phyloP scores from a whole-genome alignment of 495 filamentous ascomycete genomes.

The Letharia lupina region DNA sequence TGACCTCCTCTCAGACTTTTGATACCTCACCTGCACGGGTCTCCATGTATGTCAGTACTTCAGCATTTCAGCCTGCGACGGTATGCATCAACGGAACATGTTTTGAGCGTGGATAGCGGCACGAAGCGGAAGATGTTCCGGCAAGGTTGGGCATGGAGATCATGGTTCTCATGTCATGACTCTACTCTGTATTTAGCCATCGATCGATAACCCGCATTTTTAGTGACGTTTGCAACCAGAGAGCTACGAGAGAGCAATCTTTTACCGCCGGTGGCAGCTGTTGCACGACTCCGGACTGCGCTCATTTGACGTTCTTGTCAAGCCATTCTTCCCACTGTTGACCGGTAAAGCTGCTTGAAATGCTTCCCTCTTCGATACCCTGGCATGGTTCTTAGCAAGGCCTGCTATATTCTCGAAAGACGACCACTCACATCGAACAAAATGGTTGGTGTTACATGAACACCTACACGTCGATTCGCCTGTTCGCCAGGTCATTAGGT shows the following conservation, averaged over 20 bases:
- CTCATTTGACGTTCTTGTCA: slow-evolving; percentile 52
- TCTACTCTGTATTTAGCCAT: slow-evolving; percentile 22
- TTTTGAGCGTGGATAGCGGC: slow-evolving; percentile 16
- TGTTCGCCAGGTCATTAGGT: slow-evolving; percentile 21
- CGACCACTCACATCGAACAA: slow-evolving; percentile 57
- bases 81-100: slow-evolving; percentile 11
- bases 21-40: neutral
- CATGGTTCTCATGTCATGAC: slow-evolving; percentile 8
- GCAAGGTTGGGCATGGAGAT: slow-evolving; percentile 10
- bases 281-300: neutral
- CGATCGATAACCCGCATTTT: slow-evolving; percentile 2
- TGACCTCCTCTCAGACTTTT: neutral
- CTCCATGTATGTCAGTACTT: slow-evolving; percentile 9
- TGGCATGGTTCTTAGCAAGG: slow-evolving; percentile 23
- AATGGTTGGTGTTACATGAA: slow-evolving; percentile 86
- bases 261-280: neutral
- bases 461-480: slow-evolving; percentile 60
- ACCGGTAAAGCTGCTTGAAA: slow-evolving; percentile 66
- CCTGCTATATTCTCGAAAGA: neutral
- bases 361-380: slow-evolving; percentile 69
- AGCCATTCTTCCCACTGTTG: slow-evolving; percentile 85
- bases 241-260: neutral
- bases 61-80: slow-evolving; percentile 10
- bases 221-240: neutral
- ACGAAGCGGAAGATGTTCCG: neutral